A percentile compares a stretch with the other conserved stretches of the same genome.
Conservation (phyloP, 192 early-diverging fungal species). For the Linnemannia schmuckeri region DNA sequence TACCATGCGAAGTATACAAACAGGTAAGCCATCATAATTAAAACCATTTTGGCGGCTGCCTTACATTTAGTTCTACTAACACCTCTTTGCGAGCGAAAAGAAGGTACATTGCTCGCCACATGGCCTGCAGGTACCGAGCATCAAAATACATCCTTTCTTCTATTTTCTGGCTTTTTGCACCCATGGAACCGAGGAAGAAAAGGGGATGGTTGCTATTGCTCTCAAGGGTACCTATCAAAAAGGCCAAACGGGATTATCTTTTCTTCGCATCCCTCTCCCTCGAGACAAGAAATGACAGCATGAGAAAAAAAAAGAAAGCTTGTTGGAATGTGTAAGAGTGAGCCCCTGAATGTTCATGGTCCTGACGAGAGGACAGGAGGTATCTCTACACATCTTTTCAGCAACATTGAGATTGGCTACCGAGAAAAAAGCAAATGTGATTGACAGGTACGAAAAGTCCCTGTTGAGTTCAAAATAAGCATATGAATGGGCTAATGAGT, state of each 20-base stretch:
- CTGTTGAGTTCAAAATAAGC: too few relatives aligned
- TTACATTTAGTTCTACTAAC: too few relatives aligned
- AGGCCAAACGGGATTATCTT: constrained; percentile 7
- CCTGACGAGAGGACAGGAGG: too few relatives aligned
- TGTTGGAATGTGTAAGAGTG: not conserved
- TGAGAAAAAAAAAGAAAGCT: not conserved
- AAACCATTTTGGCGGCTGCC: not conserved
- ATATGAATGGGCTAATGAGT: not conserved
- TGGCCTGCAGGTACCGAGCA: not conserved
- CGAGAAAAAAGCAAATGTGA: too few relatives aligned
- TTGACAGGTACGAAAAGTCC: too few relatives aligned
- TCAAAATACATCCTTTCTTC: not conserved
- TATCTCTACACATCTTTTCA: too few relatives aligned
- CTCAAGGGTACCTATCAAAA: not conserved
- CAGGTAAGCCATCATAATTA: not conserved
- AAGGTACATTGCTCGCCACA: not conserved
- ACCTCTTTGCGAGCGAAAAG: not conserved
- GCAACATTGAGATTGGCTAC: too few relatives aligned
- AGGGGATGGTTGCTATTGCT: not conserved
- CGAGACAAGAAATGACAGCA: not conserved
- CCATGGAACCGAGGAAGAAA: not conserved
- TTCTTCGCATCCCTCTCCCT: not conserved
- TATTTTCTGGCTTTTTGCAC: too few relatives aligned
- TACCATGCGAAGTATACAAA: not conserved
- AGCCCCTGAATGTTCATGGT: not conserved